Evolutionary conservation across 495 filamentous ascomycete genomes (phyloP).

Genomic region (Tetracladium marchalianum): DNA sequence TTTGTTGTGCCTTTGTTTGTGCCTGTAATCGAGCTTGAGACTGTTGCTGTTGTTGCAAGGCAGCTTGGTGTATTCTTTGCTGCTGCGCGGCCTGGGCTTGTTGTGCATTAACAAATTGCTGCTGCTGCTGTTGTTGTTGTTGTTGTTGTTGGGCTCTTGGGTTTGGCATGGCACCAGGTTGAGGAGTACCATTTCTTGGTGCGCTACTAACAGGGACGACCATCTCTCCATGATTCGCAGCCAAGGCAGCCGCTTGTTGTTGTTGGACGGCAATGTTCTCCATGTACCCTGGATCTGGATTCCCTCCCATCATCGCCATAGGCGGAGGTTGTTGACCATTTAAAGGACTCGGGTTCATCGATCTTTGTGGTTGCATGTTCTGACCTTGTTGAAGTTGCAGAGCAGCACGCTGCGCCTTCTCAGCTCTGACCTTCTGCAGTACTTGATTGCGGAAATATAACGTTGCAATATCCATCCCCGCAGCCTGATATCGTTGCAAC

Average conservation of each 20-base stretch:
- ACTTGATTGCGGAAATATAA: conserved; percentile 32
- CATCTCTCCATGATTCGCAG: conserved; percentile 38
- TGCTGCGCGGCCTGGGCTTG: conserved; percentile 21
- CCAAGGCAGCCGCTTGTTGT: conserved; percentile 22
- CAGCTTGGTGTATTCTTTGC: not conserved
- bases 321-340: conserved; percentile 26
- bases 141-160: conserved; percentile 26
- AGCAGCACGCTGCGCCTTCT: conserved; percentile 10
- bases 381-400: conserved; percentile 9
- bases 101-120: conserved; percentile 24
- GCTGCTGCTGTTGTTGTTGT: conserved; percentile 27
- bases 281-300: conserved; percentile 30
- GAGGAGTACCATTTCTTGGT: conserved; percentile 23
- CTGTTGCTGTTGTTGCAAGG: conserved; percentile 11
- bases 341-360: conserved; percentile 21
- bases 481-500: conserved; percentile 23
- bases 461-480: conserved; percentile 29
- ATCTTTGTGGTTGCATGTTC: conserved; percentile 22
- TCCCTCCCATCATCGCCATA: conserved; percentile 19
- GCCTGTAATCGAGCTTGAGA: conserved; percentile 28
- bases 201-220: conserved; percentile 33
- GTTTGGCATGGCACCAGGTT: conserved; percentile 25
- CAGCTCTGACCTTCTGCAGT: conserved; percentile 16
- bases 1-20: conserved; percentile 24
- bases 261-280: conserved; percentile 40